phyloP scores from a whole-genome alignment of 75 land plant species.

The Chamaecyparis obtusa region DNA sequence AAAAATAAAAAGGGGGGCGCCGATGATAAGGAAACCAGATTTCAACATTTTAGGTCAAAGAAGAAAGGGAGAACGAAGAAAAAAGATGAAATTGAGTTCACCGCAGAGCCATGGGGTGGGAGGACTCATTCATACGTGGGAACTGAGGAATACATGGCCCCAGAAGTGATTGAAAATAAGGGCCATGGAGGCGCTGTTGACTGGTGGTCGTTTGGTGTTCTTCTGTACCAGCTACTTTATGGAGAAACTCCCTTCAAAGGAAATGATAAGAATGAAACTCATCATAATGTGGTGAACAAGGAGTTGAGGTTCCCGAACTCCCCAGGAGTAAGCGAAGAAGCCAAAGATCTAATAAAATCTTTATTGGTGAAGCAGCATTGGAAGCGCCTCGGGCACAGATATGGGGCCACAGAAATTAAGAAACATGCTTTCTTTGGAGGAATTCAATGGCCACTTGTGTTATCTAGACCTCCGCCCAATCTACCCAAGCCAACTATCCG shows the following conservation, averaged over 20 bases:
- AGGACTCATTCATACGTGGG: slow-evolving; percentile 65
- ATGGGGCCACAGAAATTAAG: slow-evolving; percentile 75
- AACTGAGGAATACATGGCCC: slow-evolving; percentile 79
- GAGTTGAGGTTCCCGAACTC: slow-evolving; percentile 33
- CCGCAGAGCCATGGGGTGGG: slow-evolving; percentile 55
- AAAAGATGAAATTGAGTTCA: neutral
- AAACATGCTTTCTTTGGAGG: slow-evolving; percentile 47
- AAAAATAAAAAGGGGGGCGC: neutral
- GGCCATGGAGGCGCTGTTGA: slow-evolving; percentile 77
- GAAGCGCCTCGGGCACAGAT: slow-evolving; percentile 49
- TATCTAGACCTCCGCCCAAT: neutral
- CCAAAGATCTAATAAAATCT: slow-evolving; percentile 56
- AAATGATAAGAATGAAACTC: slow-evolving; percentile 30
- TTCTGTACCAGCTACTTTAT: slow-evolving; percentile 65
- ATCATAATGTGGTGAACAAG: slow-evolving; percentile 37
- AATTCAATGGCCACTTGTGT: neutral
- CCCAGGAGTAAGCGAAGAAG: neutral
- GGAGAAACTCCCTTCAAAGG: slow-evolving; percentile 64
- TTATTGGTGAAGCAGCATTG: slow-evolving; percentile 64
- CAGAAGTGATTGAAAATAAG: slow-evolving; percentile 58
- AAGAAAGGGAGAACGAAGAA: neutral
- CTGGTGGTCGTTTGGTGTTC: slow-evolving; percentile 76
- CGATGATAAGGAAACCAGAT: neutral
- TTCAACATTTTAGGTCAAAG: neutral
- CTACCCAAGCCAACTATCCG: neutral